Evolutionary conservation across 2,329 filamentous ascomycete genomes (phyloP).

Genomic region (Epichloe festucae): DNA sequence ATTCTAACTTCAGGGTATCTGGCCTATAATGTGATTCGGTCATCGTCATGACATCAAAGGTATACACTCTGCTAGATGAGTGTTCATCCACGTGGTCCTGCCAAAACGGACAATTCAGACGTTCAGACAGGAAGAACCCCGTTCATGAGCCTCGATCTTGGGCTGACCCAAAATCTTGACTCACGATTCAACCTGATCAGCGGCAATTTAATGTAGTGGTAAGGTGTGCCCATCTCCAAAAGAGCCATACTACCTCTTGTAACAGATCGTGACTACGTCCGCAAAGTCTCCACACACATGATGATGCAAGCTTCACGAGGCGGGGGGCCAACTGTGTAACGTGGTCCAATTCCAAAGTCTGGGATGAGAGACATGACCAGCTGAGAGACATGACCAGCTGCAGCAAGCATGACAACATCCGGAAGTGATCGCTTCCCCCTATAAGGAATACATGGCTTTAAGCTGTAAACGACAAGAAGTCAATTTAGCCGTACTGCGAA

Average conservation of each 20-base stretch:
- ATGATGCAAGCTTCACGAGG: background rate
- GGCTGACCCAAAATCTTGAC: background rate
- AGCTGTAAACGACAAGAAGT: too few relatives aligned
- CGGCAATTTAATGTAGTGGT: background rate
- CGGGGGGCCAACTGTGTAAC: background rate
- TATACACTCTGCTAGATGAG: background rate
- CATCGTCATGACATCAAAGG: too few relatives aligned
- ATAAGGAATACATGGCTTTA: too few relatives aligned
- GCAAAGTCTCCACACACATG: background rate
- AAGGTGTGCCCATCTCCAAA: background rate
- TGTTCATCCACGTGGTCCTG: too few relatives aligned
- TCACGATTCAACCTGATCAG: background rate
- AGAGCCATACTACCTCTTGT: background rate
- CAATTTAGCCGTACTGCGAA: too few relatives aligned
- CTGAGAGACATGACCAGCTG: background rate
- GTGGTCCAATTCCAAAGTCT: background rate
- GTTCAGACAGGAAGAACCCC: background rate
- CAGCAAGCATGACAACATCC: background rate
- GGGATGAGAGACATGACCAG: background rate
- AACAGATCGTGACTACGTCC: background rate
- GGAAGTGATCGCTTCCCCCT: background rate
- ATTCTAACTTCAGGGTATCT: too few relatives aligned
- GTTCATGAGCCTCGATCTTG: background rate
- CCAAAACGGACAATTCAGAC: too few relatives aligned
- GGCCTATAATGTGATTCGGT: too few relatives aligned